phyloP scores from a whole-genome alignment of 2,329 filamentous ascomycete species.

The Neopestalotiopsis sp. region DNA sequence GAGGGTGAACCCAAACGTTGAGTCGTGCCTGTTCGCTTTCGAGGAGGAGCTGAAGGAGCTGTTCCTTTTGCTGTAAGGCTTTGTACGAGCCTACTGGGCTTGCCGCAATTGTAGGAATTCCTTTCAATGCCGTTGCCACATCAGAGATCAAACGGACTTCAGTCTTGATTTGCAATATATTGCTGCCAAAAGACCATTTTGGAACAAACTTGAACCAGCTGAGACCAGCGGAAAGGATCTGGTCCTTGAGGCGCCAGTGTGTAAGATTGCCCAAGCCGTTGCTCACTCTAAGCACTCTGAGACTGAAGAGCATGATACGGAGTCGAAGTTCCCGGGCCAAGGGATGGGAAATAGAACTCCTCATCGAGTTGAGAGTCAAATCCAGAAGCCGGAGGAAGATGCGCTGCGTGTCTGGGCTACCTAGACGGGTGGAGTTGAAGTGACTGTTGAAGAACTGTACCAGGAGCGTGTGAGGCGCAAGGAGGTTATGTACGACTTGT shows the following conservation, averaged over 20 bases:
- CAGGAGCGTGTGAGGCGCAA: conserved; percentile 85
- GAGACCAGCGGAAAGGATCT: conserved; percentile 83
- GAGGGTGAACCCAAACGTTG: conserved; percentile 86
- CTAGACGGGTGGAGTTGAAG: conserved; percentile 89
- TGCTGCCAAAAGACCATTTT: conserved; percentile 95
- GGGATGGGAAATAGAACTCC: conserved; percentile 75
- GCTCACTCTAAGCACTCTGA: conserved; percentile 77
- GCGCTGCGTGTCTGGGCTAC: conserved; percentile 79
- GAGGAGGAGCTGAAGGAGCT: conserved; percentile 79
- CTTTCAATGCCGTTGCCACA: conserved; percentile 70
- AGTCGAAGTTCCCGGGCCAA: conserved; percentile 92
- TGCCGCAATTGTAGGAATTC: conserved; percentile 64
- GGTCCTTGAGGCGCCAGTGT: conserved; percentile 86
- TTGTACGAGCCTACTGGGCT: conserved; percentile 60
- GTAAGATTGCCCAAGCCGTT: conserved; percentile 67
- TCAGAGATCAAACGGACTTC: conserved; percentile 84
- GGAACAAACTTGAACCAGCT: conserved; percentile 87
- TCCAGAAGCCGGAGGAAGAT: conserved; percentile 83
- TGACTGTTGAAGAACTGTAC: conserved; percentile 92
- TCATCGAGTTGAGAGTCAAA: conserved; percentile 77
- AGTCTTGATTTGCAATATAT: conserved; percentile 89
- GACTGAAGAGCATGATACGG: conserved; percentile 81
- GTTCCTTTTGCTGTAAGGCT: conserved; percentile 78
- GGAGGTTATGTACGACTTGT: conserved; percentile 78
- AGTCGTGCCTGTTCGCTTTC: conserved; percentile 85